Evolutionary conservation across 768 basidiomycete genomes (phyloP), one percentile per base, ranked within the genome.

Genomic region (Mycena indigotica): DNA sequence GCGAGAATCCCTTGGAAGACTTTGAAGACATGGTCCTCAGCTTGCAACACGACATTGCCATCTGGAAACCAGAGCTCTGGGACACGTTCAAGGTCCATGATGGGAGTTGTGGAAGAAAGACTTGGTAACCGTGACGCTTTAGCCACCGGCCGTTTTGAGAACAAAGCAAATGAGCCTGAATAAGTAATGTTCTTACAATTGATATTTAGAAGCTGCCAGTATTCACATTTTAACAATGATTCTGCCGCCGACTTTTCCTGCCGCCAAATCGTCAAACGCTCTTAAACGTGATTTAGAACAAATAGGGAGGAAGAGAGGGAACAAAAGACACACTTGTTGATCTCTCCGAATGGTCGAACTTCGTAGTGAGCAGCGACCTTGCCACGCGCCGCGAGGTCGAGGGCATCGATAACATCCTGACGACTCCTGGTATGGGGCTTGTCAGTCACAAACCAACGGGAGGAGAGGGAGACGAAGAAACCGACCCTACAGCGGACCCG

Each of bases 341-440:
- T 69, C 10, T 84, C 80, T 0, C 74, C 67, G 48, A 91, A 71
- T 0, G 75, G 71, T 65, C 71, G 79, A 23, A 78, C 57, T 53
- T 71, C 72, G 58, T 77, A 83, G 60, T 75, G 77, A 56, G 84
- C 84, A 66, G 81, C 85, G 44, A 92, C 86, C 63, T 85, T 86
- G 12, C 89, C 90, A 19, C 73, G 67, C 0, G 84, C 81, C 0
- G 89, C 91, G 52, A 93, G 81, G 2, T 83, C 80, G 19, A 94
- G 77, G 1, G 93, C 88, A 69, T 95, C 91, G n/a, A 79, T 71
- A 8, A 85, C 80, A 64, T 94, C 93, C 71, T 92, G 89, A 35
- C 87, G 85, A 71, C 86, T 90, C 2, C 88, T 86, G 30, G 58
- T 24, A 12, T 21, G 15, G 25, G 10, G 46, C 4, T 25, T 21